Evolutionary conservation across 345 rosid genomes (phyloP).

Genomic region (Sisymbrium altissimum): DNA sequence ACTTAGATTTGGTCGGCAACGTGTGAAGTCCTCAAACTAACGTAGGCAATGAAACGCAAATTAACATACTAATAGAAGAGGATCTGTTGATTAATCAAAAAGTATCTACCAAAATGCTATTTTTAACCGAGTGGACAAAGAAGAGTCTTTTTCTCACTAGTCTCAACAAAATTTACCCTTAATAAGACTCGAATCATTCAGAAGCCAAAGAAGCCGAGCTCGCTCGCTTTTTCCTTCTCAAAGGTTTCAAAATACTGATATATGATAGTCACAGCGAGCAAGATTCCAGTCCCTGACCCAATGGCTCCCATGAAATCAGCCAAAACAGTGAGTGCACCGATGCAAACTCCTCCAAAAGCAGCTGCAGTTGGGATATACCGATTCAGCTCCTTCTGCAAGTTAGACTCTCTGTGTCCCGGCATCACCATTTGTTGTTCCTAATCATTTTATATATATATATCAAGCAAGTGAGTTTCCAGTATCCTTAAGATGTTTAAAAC

Average conservation of each 20-base stretch:
- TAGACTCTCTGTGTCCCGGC: constrained; percentile 74
- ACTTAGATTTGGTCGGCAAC: no score
- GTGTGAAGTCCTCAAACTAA: no score
- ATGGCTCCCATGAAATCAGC: constrained; percentile 85
- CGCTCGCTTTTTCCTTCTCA: constrained; percentile 76
- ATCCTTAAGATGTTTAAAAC: background rate
- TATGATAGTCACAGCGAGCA: constrained; percentile 68
- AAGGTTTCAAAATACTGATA: constrained; percentile 70
- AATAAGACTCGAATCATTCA: constrained; percentile 10
- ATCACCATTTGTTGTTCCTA: constrained; percentile 91
- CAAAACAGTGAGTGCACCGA: constrained; percentile 69
- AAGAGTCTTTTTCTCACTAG: constrained; percentile 5
- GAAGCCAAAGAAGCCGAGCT: constrained; percentile 75
- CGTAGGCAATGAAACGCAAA: no score
- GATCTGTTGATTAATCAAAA: constrained; percentile 11
- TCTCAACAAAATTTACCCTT: constrained; percentile 19
- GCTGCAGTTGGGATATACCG: constrained; percentile 80
- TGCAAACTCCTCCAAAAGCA: constrained; percentile 76
- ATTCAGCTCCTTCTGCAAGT: constrained; percentile 67
- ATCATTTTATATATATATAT: background rate
- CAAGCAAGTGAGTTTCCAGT: background rate
- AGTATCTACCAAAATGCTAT: background rate
- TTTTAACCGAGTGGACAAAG: background rate
- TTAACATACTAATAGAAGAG: background rate
- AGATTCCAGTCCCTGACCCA: constrained; percentile 73